phyloP scores from a whole-genome alignment of 805 yeast species.

The Saturnispora mendoncae region DNA sequence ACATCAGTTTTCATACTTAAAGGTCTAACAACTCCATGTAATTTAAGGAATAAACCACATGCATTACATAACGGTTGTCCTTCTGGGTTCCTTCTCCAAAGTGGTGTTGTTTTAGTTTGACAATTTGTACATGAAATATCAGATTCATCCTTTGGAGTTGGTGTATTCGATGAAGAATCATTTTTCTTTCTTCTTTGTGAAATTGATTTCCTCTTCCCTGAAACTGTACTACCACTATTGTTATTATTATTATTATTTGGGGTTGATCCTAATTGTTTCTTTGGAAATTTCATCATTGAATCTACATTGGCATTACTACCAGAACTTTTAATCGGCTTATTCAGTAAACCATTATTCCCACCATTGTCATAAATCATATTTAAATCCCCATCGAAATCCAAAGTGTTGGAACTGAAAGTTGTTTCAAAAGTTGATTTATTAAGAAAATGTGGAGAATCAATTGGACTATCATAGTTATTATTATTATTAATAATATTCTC shows the following conservation, averaged over 20 bases:
- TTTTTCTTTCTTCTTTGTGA: slow-evolving; percentile 1
- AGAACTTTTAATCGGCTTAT: too few species aligned
- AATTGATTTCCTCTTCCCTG: neutral
- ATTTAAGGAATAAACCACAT: slow-evolving; percentile 84
- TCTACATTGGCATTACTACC: too few species aligned
- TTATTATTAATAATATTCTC: too few species aligned
- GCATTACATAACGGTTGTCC: slow-evolving; percentile 95
- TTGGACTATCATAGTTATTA: slow-evolving; percentile 18
- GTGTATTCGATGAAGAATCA: neutral
- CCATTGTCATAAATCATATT: too few species aligned
- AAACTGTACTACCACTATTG: neutral
- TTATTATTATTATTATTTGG: neutral
- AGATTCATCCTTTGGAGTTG: slow-evolving; percentile 11
- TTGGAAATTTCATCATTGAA: neutral
- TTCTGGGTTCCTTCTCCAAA: slow-evolving; percentile 89
- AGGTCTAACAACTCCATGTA: slow-evolving; percentile 95
- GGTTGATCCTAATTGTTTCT: neutral
- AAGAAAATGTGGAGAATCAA: slow-evolving; percentile 17
- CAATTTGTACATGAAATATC: slow-evolving; percentile 67
- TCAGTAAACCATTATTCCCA: too few species aligned
- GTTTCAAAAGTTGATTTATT: slow-evolving; percentile 7
- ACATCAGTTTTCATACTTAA: slow-evolving; percentile 54
- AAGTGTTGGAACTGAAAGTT: slow-evolving; percentile 12
- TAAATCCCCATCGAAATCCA: slow-evolving; percentile 25
- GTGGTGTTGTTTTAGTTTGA: slow-evolving; percentile 83